A percentile compares a stretch with the other conserved stretches of the same genome.
Evolutionary conservation across 768 basidiomycete species (phyloP).

Genomic region (Serendipita sp.): DNA sequence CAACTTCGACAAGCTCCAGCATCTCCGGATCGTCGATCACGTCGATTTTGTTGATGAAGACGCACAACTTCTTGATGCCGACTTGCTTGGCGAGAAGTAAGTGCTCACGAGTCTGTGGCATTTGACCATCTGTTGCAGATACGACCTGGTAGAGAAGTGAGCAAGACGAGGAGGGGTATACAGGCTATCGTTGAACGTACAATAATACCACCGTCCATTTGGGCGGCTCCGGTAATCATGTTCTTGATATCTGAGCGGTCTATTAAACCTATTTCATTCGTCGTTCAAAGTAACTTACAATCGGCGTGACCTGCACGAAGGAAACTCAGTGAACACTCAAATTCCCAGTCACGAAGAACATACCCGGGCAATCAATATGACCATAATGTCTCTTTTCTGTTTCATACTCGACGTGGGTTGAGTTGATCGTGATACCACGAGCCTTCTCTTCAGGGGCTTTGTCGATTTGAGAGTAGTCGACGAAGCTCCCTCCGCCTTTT

Average conservation of each 20-base stretch:
- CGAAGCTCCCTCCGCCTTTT: constrained; percentile 62
- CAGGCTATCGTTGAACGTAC: constrained; percentile 17
- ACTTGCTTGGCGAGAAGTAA: constrained; percentile 94
- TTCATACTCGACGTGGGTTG: constrained; percentile 97
- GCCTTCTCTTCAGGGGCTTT: constrained; percentile 99
- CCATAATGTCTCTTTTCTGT: constrained; percentile 81
- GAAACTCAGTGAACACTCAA: background rate
- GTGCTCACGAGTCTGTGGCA: constrained; percentile 99
- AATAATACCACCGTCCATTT: constrained; percentile 92
- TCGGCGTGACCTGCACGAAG: constrained; percentile 51
- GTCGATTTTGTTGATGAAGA: constrained; percentile 99
- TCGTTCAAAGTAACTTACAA: constrained; percentile 34
- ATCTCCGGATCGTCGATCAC: constrained; percentile 93
- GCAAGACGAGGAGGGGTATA: background rate
- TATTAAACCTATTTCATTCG: constrained; percentile 3
- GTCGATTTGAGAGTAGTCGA: constrained; percentile 95
- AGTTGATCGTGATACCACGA: constrained; percentile 98
- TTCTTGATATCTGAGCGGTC: constrained; percentile 68
- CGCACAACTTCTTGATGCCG: constrained; percentile 90
- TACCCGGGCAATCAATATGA: constrained; percentile 87
- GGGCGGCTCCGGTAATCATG: constrained; percentile 98
- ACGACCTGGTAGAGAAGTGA: constrained; percentile 32
- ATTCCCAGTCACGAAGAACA: constrained; percentile 12
- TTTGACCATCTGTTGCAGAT: constrained; percentile 96
- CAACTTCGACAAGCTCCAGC: constrained; percentile 99